Percentiles rank a stretch among this genome's conserved stretches.
Conservation (phyloP, 2,329 filamentous ascomycete genomes). For the Xylaria sp. region DNA sequence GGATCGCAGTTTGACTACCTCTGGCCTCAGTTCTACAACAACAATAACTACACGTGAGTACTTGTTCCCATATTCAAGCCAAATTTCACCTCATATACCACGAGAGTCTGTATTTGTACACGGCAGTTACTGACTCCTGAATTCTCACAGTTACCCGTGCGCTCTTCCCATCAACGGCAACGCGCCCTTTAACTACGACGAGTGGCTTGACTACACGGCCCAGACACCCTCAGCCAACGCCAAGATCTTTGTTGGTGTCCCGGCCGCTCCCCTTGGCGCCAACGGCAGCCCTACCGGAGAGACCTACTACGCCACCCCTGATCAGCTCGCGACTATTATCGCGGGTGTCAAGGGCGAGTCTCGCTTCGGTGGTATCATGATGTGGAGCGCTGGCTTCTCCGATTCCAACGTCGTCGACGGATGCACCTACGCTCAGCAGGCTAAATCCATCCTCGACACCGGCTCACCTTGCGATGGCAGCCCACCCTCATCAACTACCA, state of each 20-base stretch:
- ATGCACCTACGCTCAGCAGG: slow-evolving; percentile 56
- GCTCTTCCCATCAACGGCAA: slow-evolving; percentile 53
- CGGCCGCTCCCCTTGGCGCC: slow-evolving; percentile 52
- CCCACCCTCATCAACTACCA: slow-evolving; percentile 14
- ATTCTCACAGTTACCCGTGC: slow-evolving; percentile 38
- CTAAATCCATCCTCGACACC: slow-evolving; percentile 50
- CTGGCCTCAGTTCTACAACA: slow-evolving; percentile 63
- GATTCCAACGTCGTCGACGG: slow-evolving; percentile 51
- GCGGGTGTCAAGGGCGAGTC: slow-evolving; percentile 43
- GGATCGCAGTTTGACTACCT: slow-evolving; percentile 56
- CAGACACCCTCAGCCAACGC: slow-evolving; percentile 50
- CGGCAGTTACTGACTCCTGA: slow-evolving; percentile 18
- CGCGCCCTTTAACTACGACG: slow-evolving; percentile 53
- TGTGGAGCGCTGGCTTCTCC: slow-evolving; percentile 57
- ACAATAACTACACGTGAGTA: slow-evolving; percentile 49
- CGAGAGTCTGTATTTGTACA: not conserved
- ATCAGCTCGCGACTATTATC: slow-evolving; percentile 48
- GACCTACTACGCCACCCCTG: slow-evolving; percentile 52
- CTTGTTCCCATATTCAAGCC: not conserved
- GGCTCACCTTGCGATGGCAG: slow-evolving; percentile 45
- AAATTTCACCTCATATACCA: not conserved
- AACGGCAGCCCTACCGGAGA: slow-evolving; percentile 51
- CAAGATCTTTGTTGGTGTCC: slow-evolving; percentile 55
- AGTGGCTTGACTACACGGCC: slow-evolving; percentile 51
- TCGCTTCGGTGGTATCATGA: slow-evolving; percentile 54